phyloP scores from a whole-genome alignment of 1,139 yeast species.

The Kodamaea suecica region DNA sequence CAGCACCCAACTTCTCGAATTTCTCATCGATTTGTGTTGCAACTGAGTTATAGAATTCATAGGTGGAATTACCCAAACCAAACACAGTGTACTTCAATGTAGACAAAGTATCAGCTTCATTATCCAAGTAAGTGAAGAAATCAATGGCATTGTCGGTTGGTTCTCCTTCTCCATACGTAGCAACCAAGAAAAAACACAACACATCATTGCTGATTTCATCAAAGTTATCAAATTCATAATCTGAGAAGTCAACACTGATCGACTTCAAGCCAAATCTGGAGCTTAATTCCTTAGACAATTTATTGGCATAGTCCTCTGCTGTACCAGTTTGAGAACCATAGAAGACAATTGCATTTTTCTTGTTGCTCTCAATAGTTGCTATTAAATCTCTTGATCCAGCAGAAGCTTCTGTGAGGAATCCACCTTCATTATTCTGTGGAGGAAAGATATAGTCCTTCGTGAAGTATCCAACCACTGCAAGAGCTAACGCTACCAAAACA shows the following conservation, averaged over 20 bases:
- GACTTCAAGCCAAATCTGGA: constrained; percentile 78
- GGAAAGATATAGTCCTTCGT: constrained; percentile 61
- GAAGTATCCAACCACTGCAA: constrained; percentile 64
- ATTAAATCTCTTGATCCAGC: constrained; percentile 59
- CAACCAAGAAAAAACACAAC: constrained; percentile 71
- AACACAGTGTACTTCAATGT: constrained; percentile 69
- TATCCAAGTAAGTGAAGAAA: constrained; percentile 59
- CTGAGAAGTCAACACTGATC: constrained; percentile 86
- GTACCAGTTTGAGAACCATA: constrained; percentile 99
- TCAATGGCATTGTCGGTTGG: constrained; percentile 91
- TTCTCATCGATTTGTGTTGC: constrained; percentile 56
- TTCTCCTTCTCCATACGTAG: constrained; percentile 98
- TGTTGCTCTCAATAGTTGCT: constrained; percentile 56
- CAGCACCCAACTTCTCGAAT: constrained; percentile 66
- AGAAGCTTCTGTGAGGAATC: constrained; percentile 36
- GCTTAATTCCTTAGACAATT: constrained; percentile 83
- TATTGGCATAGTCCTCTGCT: constrained; percentile 95
- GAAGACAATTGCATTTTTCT: constrained; percentile 76
- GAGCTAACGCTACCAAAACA: constrained; percentile 62
- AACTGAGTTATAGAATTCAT: constrained; percentile 85
- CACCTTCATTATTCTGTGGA: constrained; percentile 32
- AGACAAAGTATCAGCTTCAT: constrained; percentile 60
- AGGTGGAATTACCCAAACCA: constrained; percentile 91
- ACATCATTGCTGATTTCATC: constrained; percentile 49
- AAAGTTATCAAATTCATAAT: constrained; percentile 78